A percentile compares a stretch with the other conserved stretches of the same genome.
phyloP scores from a whole-genome alignment of 2,329 filamentous ascomycete species.

The Lasiodiplodia sp. region DNA sequence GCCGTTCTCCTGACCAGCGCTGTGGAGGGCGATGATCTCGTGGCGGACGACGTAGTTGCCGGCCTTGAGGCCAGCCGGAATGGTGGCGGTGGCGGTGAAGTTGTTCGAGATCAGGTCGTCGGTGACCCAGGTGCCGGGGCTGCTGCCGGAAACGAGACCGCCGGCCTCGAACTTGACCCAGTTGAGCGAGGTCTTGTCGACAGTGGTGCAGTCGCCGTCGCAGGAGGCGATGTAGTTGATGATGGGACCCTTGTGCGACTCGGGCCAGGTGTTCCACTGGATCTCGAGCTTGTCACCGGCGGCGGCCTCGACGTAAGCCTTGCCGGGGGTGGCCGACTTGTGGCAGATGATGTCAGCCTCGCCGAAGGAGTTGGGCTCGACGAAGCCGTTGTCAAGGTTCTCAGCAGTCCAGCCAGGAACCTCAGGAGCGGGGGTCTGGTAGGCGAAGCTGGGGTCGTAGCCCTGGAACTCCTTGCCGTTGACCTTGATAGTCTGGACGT shows the following conservation, averaged over 20 bases:
- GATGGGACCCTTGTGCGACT: constrained; percentile 48
- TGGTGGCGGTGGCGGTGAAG: constrained; percentile 54
- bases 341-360: constrained; percentile 46
- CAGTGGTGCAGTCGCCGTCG: constrained; percentile 42
- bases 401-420: constrained; percentile 45
- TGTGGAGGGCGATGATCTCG: constrained; percentile 61
- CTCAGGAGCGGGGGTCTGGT: constrained; percentile 40
- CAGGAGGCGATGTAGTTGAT: constrained; percentile 49
- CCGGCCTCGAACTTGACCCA: constrained; percentile 44
- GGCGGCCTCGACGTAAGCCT: constrained; percentile 43
- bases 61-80: constrained; percentile 52
- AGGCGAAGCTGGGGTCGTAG: constrained; percentile 42
- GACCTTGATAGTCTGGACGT: constrained; percentile 40
- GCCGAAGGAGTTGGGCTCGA: constrained; percentile 39
- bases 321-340: constrained; percentile 42
- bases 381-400: constrained; percentile 48
- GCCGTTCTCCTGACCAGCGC: constrained; percentile 50
- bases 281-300: constrained; percentile 45
- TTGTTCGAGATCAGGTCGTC: constrained; percentile 53
- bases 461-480: constrained; percentile 41
- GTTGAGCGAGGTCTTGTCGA: constrained; percentile 40
- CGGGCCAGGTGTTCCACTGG: constrained; percentile 46
- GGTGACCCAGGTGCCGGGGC: constrained; percentile 46
- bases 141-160: constrained; percentile 38
- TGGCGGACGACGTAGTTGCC: constrained; percentile 64